Evolutionary conservation across 2,329 filamentous ascomycete species (phyloP), one percentile per base, ranked within the genome.

Genomic region (Alternaria longipes): DNA sequence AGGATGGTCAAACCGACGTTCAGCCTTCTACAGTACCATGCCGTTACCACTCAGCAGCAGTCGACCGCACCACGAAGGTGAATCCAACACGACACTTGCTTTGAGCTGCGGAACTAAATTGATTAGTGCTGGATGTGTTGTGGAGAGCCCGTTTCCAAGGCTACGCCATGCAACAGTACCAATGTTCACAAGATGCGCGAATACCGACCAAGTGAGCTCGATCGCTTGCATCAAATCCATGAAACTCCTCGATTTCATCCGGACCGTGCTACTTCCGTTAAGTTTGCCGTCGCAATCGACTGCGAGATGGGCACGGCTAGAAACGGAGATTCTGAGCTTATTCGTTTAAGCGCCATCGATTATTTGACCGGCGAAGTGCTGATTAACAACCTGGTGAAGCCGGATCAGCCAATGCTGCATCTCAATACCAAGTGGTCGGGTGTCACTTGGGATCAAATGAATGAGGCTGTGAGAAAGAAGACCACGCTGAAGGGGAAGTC

Each of bases 231-330:
- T 45, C 64, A 67, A 24, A 56, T 64, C 41, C 49, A 68, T 14
- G 9, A 8, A 7, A 70, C 67, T 8, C 65, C 60, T 24, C 38
- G 18, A 4, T 28, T 11, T 26, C 16, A 36, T 24, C 18, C 46
- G 30, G 30, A 49, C n/a, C 46, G 46, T 28, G 28, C 18, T 20
- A 49, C 14, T 8, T 34, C 30, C 18, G 30, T 34, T 3, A 49
- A 24, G 24, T 24, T 24, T 18, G 62, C 62, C 8, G 80, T 87
- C 3, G 83, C 81, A 0, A 73, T 88, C 4, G 85, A 87, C 62
- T 87, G 85, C 63, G 85, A 87, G 64, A 87, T 87, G 84, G 85
- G 85, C 16, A 80, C 77, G 0, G 75, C 82, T 2, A 64, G 67
- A 8, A 74, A 74, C 5, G 80, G 82, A 7, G 83, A 87, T 9